Evolutionary conservation across 2,329 filamentous ascomycete species (phyloP), one percentile per base, ranked within the genome.

Genomic region (Calonectria pseudoreteaudii): DNA sequence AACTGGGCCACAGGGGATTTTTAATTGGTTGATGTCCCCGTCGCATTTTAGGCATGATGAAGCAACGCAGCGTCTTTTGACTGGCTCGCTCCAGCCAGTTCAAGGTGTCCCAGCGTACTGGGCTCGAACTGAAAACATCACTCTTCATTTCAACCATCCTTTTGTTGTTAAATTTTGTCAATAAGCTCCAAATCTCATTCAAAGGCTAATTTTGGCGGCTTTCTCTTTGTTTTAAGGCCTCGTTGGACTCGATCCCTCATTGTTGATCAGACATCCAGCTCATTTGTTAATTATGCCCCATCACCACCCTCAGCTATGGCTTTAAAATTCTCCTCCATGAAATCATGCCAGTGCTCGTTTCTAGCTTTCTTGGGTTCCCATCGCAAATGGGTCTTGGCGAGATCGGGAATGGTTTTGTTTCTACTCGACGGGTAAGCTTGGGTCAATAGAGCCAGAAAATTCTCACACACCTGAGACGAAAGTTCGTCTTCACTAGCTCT

Each of bases 1-100:
- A 89, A 88, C 81, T 86, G 85, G 76, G 85, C 85, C 84, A 91
- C 69, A 70, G 74, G 74, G 75, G 75, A 75, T 68, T 67, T 67
- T 38, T 67, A n/a, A 68, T 62, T 62, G 56, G 56, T 41, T 62
- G 56, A 62, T 9, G 14, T 16, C 18, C 13, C n/a, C 28, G 13
- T 14, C 4, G 16, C 14, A 28, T 11, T 62, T 41, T 18, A 3
- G 7, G 0, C 11, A 11, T 38, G 20, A 62, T 62, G 7, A 41
- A 41, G 14, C 34, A 58, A 23, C 4, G 18, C 2, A 13, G 6
- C 16, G 1, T 23, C 44, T 1, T 47, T 13, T n/a, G n/a, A 8
- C 8, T n/a, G 8, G 6, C 41, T 47, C 8, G 41, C 18, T 47
- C 41, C 13, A 7, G 14, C 38, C 6, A 7, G 11, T 47, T 18